Evolutionary conservation across 1,284 basidiomycete genomes (phyloP), one percentile per base, ranked within the genome.

Genomic region (Trichosporon ovoides): DNA sequence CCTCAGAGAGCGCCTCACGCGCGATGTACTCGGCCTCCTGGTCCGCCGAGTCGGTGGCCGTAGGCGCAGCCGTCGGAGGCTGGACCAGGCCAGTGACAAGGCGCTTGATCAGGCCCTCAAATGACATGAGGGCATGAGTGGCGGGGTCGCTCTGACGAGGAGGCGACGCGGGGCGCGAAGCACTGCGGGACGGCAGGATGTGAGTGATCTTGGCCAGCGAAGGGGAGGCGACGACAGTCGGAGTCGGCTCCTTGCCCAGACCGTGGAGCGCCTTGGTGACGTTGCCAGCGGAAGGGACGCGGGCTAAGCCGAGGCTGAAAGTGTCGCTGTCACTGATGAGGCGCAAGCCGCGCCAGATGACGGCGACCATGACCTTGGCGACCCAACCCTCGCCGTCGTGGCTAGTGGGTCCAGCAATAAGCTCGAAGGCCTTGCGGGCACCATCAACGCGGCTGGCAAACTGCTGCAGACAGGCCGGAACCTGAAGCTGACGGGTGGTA

Each of bases 371-470:
- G 9, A 79, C 69, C 31, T 74, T 74, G 24, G 76, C 76, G 19
- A 75, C 65, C 77, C 77, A 79, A 9, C 71, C 75, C 64, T 79
- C 77, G 33, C 77, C 77, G 52, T 77, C 76, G 37, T 77, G 75
- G 31, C 66, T 65, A 60, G 76, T 77, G 1, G 74, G 73, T 24
- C 61, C 66, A 11, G 73, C 71, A 43, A 79, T 63, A 50, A 68
- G 54, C 53, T 77, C 74, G 31, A 79, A 68, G 10, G 70, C 72
- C 56, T 72, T 73, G 46, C 72, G 69, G 10, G 74, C 68, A 3
- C 63, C 68, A 51, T 78, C 77, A 38, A 79, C 71, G 24, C 73
- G 71, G 54, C 68, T 62, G 6, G 77, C 77, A 59, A 79, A 78
- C 43, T 73, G 68, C 58, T 76, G 72, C 4, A 79, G 70, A 48